These are phyloP conservation scores for Dalbergia cochinchinensis DNA, from an alignment of 306 rosid genomes.

Conservation along the genomic window DNA sequence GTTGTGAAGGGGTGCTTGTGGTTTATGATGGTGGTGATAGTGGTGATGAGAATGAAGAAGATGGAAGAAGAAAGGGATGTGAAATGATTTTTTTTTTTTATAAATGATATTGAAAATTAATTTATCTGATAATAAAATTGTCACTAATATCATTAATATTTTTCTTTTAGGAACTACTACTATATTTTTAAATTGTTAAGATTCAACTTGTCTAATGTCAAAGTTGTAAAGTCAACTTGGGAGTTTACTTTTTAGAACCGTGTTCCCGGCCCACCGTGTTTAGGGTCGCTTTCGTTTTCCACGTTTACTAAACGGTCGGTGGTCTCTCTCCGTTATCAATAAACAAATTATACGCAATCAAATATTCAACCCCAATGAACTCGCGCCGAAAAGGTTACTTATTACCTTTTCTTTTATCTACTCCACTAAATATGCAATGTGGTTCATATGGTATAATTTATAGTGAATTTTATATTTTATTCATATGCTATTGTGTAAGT, in stretches of 20 bases:
- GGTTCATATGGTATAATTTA: conserved; percentile 36
- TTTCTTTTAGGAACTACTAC: no score
- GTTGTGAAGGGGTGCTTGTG: no score
- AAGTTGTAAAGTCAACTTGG: no score
- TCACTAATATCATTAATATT: no score
- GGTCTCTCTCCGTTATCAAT: background rate
- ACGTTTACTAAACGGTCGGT: conserved; percentile 29
- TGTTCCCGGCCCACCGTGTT: conserved; percentile 22
- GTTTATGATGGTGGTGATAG: no score
- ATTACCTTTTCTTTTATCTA: background rate
- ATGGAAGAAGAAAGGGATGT: no score
- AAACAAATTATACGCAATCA: background rate
- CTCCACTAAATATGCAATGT: background rate
- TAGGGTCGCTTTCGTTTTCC: conserved; percentile 32
- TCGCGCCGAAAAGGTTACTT: background rate
- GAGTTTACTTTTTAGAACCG: background rate
- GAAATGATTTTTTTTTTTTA: no score
- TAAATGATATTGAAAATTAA: no score
- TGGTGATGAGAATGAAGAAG: no score
- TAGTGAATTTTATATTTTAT: background rate
- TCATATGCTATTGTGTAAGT: background rate
- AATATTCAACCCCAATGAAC: background rate
- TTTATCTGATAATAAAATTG: no score
- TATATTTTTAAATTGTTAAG: no score
- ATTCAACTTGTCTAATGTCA: no score